phyloP scores from a whole-genome alignment of 352 stramenopile species.

The Phytopythium oedochilum region DNA sequence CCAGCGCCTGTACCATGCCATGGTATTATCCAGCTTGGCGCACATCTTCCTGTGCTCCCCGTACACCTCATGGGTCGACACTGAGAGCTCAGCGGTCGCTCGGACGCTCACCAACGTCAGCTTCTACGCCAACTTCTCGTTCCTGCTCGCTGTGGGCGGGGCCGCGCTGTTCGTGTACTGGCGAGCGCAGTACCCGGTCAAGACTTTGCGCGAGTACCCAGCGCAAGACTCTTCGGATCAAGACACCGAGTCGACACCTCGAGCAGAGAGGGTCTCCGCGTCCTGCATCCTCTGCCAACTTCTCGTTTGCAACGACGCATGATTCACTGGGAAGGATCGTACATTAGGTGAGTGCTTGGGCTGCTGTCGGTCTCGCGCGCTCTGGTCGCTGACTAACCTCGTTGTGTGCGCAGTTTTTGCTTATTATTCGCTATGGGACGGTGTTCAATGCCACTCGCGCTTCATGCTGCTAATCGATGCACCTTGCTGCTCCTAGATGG shows the following conservation, averaged over 20 bases:
- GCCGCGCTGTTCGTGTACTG: conserved; percentile 31
- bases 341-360: no score
- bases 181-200: conserved; percentile 25
- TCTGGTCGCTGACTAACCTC: no score
- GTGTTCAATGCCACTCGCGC: not conserved
- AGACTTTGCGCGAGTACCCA: not conserved
- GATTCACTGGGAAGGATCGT: not conserved
- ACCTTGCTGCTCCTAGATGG: conserved; percentile 18
- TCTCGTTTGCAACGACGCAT: conserved; percentile 1
- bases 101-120: conserved; percentile 6
- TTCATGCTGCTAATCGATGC: not conserved
- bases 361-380: no score
- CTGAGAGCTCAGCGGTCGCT: not conserved
- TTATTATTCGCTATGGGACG: no score
- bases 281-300: conserved; percentile 6
- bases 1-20: conserved; percentile 35
- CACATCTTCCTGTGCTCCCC: conserved; percentile 33
- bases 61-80: conserved; percentile 8
- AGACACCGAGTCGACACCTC: not conserved
- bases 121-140: conserved; percentile 27
- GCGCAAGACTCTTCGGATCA: no score
- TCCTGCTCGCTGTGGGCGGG: conserved; percentile 16
- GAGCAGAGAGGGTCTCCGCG: not conserved
- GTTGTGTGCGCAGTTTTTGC: no score
- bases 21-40: conserved; percentile 33